Evolutionary conservation across 2,329 filamentous ascomycete species (phyloP).

Genomic region (Talaromyces funiculosus): DNA sequence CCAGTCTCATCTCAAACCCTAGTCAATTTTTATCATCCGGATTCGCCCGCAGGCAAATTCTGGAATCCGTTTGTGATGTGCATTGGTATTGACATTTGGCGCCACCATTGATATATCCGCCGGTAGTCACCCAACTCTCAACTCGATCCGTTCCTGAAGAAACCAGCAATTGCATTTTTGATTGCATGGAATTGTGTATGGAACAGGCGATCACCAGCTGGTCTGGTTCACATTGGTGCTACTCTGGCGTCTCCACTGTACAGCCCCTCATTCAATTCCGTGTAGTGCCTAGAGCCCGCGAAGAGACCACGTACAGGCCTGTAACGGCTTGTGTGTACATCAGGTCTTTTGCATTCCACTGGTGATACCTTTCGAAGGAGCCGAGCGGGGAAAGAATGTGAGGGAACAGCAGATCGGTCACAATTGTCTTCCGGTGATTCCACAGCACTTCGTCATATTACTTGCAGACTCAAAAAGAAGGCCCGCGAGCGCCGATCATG

Average conservation of each 20-base stretch:
- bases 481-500: slow-evolving; percentile 5
- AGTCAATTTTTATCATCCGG: not conserved
- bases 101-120: not conserved
- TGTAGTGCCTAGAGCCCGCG: not conserved
- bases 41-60: not conserved
- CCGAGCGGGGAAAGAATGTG: slow-evolving; percentile 2
- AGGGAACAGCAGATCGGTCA: slow-evolving; percentile 3
- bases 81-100: not conserved
- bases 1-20: not conserved
- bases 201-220: not conserved
- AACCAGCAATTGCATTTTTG: not conserved
- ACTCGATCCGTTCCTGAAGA: not conserved
- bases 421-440: not conserved
- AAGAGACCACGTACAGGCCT: not conserved
- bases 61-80: not conserved
- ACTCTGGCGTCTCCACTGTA: slow-evolving; percentile 1
- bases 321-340: not conserved
- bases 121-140: not conserved
- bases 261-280: slow-evolving; percentile 4
- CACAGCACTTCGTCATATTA: not conserved
- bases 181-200: not conserved
- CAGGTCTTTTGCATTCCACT: not conserved
- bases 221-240: not conserved
- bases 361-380: not conserved
- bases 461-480: slow-evolving; percentile 12